Conservation (phyloP, 2,329 filamentous ascomycete species). For the Apiospora arundinis region DNA sequence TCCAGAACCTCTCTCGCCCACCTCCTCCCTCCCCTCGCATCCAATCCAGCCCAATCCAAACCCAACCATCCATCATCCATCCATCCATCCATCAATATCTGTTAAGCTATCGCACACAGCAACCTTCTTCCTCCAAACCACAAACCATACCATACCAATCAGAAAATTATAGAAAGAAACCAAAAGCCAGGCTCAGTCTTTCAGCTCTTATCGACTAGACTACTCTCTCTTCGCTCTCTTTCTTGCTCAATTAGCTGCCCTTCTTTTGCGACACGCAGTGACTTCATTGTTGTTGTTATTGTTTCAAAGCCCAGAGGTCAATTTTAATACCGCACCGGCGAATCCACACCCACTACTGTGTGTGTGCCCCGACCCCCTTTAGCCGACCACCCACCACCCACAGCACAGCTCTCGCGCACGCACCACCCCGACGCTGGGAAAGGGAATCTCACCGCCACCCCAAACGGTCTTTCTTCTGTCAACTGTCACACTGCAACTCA, state of each 20-base stretch:
- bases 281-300: constrained; percentile 21
- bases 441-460: constrained; percentile 21
- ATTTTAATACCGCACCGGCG: constrained; percentile 22
- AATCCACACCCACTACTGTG: constrained; percentile 14
- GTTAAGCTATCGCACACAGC: not conserved
- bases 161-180: not conserved
- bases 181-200: not conserved
- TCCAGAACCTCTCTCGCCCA: constrained; percentile 16
- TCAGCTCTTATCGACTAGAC: not conserved
- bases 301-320: constrained; percentile 16
- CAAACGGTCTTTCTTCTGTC: constrained; percentile 11
- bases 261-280: constrained; percentile 2
- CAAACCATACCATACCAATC: constrained; percentile 7
- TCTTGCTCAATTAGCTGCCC: not conserved
- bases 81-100: constrained; percentile 8
- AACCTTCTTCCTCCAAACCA: constrained; percentile 7
- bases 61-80: not conserved
- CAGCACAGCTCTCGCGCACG: constrained; percentile 6
- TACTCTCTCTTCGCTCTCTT: not conserved
- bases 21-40: constrained; percentile 8
- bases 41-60: not conserved
- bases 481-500: constrained; percentile 17
- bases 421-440: not conserved
- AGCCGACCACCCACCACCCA: constrained; percentile 9
- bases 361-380: constrained; percentile 17